These are phyloP conservation scores for Colletotrichum falcatum DNA, from an alignment of 2,329 filamentous ascomycete genomes.

Conservation along the genomic window DNA sequence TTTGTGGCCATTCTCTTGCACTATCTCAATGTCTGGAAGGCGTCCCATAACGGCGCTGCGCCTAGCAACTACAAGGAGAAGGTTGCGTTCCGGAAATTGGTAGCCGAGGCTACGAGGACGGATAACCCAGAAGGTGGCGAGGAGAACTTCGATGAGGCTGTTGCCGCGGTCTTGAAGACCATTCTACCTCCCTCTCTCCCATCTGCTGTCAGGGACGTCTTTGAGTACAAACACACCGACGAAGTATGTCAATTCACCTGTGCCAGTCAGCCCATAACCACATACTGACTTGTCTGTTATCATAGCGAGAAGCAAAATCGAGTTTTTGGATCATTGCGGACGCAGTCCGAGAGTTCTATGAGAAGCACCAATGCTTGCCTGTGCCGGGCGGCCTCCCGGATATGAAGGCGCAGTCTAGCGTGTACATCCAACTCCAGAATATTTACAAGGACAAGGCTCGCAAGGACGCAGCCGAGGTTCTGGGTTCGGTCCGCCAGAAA, in stretches of 20 bases:
- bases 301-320: slow-evolving; percentile 59
- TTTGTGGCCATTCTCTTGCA: slow-evolving; percentile 86
- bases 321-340: slow-evolving; percentile 91
- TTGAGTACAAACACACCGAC: slow-evolving; percentile 70
- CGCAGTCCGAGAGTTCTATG: slow-evolving; percentile 82
- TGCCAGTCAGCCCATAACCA: slow-evolving; percentile 19
- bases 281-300: slow-evolving; percentile 39
- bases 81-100: slow-evolving; percentile 79
- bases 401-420: slow-evolving; percentile 94
- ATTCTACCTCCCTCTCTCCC: slow-evolving; percentile 77
- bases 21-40: slow-evolving; percentile 85
- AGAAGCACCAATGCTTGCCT: slow-evolving; percentile 79
- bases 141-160: slow-evolving; percentile 97
- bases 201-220: slow-evolving; percentile 79
- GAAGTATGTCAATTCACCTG: slow-evolving; percentile 66
- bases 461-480: slow-evolving; percentile 80
- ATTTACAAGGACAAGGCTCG: slow-evolving; percentile 93
- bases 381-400: slow-evolving; percentile 90
- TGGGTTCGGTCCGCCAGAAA: slow-evolving; percentile 69
- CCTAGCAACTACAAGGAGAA: slow-evolving; percentile 89
- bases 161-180: slow-evolving; percentile 88
- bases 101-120: slow-evolving; percentile 75
- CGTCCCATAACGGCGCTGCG: slow-evolving; percentile 72
- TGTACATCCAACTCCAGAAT: slow-evolving; percentile 91
- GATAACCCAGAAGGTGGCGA: slow-evolving; percentile 87